A percentile compares a stretch with the other conserved stretches of the same genome.
phyloP scores from a whole-genome alignment of 2,329 filamentous ascomycete genomes.

The Penicillium sp. region DNA sequence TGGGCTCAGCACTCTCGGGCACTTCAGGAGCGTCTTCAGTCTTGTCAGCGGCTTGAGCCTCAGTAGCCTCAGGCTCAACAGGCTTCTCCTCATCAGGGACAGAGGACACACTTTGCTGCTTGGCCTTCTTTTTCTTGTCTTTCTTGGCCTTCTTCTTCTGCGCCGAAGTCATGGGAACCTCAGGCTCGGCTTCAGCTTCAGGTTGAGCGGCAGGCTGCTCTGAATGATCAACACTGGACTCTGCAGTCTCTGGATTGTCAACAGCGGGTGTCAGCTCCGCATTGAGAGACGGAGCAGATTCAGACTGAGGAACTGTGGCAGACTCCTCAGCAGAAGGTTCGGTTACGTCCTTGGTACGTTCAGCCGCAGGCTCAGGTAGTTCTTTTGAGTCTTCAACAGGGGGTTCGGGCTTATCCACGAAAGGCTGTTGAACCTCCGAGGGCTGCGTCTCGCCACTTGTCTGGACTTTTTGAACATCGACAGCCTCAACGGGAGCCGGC shows the following conservation, averaged over 20 bases:
- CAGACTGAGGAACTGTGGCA: constrained; percentile 5
- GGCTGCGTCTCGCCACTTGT: constrained; percentile 15
- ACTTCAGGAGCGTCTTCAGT: not conserved
- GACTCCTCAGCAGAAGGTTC: constrained; percentile 5
- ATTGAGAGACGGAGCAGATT: constrained; percentile 1
- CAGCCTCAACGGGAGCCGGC: not conserved
- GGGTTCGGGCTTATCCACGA: constrained; percentile 5
- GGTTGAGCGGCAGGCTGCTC: constrained; percentile 3
- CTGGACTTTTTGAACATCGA: constrained; percentile 6
- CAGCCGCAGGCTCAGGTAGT: constrained; percentile 2
- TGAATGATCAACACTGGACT: not conserved
- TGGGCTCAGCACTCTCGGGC: not conserved
- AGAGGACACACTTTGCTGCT: constrained; percentile 19
- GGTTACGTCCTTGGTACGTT: constrained; percentile 8
- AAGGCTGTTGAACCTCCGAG: constrained; percentile 9
- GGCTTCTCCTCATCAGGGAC: constrained; percentile 15
- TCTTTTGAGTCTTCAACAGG: constrained; percentile 4
- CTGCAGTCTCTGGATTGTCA: not conserved
- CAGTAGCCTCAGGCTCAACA: constrained; percentile 7
- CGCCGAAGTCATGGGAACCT: constrained; percentile 21
- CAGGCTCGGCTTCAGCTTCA: constrained; percentile 14
- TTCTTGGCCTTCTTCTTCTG: constrained; percentile 45
- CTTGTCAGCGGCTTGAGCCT: not conserved
- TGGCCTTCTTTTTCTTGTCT: constrained; percentile 29
- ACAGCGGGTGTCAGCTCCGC: not conserved